Conservation (phyloP, 2,329 filamentous ascomycete genomes). For the Cladorrhinum sp. region DNA sequence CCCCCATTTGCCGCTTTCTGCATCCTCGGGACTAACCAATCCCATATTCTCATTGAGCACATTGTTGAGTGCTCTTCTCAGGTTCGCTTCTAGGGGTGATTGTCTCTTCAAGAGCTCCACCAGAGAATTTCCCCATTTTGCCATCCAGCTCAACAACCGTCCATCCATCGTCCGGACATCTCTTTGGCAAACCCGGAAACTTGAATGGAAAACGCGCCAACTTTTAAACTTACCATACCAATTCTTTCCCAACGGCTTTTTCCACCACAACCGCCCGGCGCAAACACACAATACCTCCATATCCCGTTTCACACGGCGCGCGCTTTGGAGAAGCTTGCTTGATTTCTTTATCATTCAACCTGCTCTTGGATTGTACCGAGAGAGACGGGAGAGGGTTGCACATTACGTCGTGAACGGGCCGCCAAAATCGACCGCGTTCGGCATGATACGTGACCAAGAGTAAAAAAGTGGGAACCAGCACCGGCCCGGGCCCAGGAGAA, state of each 20-base stretch:
- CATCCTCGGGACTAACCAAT: not conserved
- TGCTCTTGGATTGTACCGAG: not conserved
- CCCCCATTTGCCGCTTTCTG: not conserved
- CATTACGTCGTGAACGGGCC: constrained; percentile 22
- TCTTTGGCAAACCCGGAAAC: not conserved
- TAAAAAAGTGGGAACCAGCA: constrained; percentile 1
- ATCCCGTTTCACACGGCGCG: not conserved
- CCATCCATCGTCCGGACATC: not conserved
- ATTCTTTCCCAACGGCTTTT: not conserved
- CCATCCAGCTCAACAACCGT: not conserved
- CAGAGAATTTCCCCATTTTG: not conserved
- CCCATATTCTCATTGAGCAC: not conserved
- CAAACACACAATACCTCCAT: too few species aligned
- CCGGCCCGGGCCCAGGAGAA: constrained; percentile 18
- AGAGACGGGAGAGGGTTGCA: not conserved
- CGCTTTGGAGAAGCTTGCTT: not conserved
- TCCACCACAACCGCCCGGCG: not conserved
- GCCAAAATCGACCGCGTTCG: constrained; percentile 10
- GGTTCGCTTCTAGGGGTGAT: too few species aligned
- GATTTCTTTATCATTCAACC: constrained; percentile 9
- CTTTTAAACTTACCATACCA: not conserved
- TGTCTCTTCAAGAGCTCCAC: not conserved
- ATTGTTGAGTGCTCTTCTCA: too few species aligned
- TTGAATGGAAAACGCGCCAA: not conserved
- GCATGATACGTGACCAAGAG: constrained; percentile 16